Conservation (phyloP, 306 rosid species). For the Fagus sylvatica region DNA sequence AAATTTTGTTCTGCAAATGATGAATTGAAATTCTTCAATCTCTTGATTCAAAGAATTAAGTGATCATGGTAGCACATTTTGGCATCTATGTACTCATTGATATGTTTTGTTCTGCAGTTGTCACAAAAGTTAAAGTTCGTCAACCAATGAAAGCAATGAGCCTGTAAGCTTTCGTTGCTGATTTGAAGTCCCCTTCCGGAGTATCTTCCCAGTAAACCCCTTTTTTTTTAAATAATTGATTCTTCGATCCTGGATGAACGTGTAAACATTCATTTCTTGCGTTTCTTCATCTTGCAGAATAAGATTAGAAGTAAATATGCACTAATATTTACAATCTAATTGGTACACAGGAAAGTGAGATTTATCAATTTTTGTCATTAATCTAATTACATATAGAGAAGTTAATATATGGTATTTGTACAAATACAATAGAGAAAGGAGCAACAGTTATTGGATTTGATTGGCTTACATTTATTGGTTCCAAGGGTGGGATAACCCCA, state of each 20-base stretch:
- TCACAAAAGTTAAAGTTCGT: no score
- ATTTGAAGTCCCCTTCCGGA: no score
- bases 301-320: neutral
- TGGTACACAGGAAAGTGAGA: neutral
- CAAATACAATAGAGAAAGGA: constrained; percentile 83
- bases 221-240: neutral
- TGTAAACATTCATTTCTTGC: neutral
- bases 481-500: constrained; percentile 69
- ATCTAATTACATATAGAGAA: constrained; percentile 61
- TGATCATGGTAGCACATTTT: no score
- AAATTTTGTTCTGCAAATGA: no score
- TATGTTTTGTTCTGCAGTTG: no score
- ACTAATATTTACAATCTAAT: neutral
- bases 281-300: neutral
- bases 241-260: neutral
- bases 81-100: no score
- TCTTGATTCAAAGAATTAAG: no score
- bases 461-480: constrained; percentile 60
- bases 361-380: neutral
- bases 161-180: no score
- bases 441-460: constrained; percentile 59
- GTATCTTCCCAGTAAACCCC: neutral
- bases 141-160: no score
- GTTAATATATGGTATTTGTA: constrained; percentile 63
- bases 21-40: no score